A percentile compares a stretch with the other conserved stretches of the same genome.
Evolutionary conservation across 2,329 filamentous ascomycete species (phyloP).

Genomic region (Coniochaeta sp.): DNA sequence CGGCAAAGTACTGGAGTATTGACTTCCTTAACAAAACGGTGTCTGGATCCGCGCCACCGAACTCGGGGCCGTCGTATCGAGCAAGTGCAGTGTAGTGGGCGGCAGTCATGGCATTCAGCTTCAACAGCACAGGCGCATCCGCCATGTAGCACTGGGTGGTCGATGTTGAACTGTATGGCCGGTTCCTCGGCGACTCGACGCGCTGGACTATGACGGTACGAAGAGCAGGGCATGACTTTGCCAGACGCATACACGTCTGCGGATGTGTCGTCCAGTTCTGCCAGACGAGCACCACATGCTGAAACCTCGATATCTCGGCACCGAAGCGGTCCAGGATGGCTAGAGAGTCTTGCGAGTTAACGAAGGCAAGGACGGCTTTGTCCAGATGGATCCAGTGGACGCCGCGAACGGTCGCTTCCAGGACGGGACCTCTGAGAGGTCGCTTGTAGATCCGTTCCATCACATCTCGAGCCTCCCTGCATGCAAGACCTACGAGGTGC

Average conservation of each 20-base stretch:
- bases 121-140: background rate
- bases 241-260: background rate
- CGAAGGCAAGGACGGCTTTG: background rate
- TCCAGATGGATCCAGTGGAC: background rate
- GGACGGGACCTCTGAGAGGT: background rate
- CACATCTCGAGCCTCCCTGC: background rate
- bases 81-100: background rate
- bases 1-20: background rate
- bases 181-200: background rate
- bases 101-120: background rate
- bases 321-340: background rate
- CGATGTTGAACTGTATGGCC: background rate
- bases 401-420: background rate
- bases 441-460: background rate
- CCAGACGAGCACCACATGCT: background rate
- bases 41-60: background rate
- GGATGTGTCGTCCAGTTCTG: background rate
- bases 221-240: background rate
- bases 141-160: background rate
- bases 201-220: background rate
- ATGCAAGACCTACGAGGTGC: background rate
- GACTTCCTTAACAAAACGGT: background rate
- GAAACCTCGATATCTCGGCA: background rate
- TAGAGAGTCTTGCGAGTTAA: background rate
- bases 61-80: background rate